Conservation (phyloP, 352 stramenopile species). For the Globisporangium spiculum region DNA sequence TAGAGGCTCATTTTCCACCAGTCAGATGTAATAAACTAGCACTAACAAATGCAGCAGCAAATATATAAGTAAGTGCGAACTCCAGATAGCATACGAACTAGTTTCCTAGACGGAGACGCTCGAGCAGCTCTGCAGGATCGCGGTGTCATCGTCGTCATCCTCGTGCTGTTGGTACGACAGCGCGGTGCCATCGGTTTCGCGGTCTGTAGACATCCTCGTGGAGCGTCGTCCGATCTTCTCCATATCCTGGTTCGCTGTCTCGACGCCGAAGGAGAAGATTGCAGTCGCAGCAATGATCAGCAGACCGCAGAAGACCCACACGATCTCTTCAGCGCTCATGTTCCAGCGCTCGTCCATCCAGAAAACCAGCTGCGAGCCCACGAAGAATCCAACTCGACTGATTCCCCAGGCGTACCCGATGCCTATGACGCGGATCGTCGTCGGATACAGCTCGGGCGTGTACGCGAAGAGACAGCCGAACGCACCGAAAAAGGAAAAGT, state of each 20-base stretch:
- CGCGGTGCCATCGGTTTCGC: background rate
- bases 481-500: background rate
- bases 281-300: background rate
- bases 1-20: too few relatives aligned
- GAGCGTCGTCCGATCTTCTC: background rate
- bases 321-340: background rate
- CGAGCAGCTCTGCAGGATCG: too few relatives aligned
- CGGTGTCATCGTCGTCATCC: background rate
- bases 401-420: constrained; percentile 16
- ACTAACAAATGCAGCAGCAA: too few relatives aligned
- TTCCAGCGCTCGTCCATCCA: background rate
- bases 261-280: background rate
- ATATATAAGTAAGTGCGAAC: too few relatives aligned
- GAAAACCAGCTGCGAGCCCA: constrained; percentile 10
- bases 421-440: constrained; percentile 16
- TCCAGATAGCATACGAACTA: too few relatives aligned
- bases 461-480: background rate
- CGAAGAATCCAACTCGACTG: constrained; percentile 16
- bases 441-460: constrained; percentile 16
- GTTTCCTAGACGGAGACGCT: too few relatives aligned
- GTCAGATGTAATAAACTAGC: too few relatives aligned
- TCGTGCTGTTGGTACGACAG: background rate
- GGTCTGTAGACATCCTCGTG: background rate
- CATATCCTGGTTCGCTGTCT: background rate
- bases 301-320: background rate